Evolutionary conservation across 495 filamentous ascomycete species (phyloP).

Genomic region (Xylona heveae): DNA sequence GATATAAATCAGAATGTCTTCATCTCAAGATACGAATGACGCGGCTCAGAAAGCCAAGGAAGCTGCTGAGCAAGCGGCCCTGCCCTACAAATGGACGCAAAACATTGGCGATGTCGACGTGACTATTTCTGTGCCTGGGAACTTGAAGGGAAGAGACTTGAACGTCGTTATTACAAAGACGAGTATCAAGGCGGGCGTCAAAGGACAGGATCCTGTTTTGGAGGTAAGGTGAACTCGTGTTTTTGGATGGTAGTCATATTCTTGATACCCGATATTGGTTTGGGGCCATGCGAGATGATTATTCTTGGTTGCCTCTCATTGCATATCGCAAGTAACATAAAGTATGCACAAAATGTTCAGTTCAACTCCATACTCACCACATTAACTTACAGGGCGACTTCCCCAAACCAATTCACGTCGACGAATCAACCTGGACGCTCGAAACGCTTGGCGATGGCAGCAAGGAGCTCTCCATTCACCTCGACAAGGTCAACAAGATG

Average conservation of each 20-base stretch:
- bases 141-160: slow-evolving; percentile 67
- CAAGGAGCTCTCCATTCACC: slow-evolving; percentile 70
- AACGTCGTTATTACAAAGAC: slow-evolving; percentile 64
- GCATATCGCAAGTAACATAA: too few species aligned
- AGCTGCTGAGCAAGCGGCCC: slow-evolving; percentile 65
- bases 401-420: slow-evolving; percentile 54
- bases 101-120: slow-evolving; percentile 85
- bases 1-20: slow-evolving; percentile 12
- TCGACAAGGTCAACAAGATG: slow-evolving; percentile 93
- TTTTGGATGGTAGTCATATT: too few species aligned
- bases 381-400: slow-evolving; percentile 75
- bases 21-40: slow-evolving; percentile 32
- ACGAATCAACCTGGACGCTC: slow-evolving; percentile 92
- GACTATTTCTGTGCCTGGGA: slow-evolving; percentile 49
- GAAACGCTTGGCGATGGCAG: slow-evolving; percentile 37
- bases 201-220: slow-evolving; percentile 72
- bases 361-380: too few species aligned
- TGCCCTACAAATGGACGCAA: slow-evolving; percentile 96
- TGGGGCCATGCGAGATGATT: too few species aligned
- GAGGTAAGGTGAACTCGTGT: slow-evolving; percentile 31
- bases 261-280: too few species aligned
- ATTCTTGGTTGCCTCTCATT: too few species aligned
- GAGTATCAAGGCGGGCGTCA: slow-evolving; percentile 60
- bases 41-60: slow-evolving; percentile 57
- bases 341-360: too few species aligned